Evolutionary conservation across 2,329 filamentous ascomycete genomes (phyloP).

Genomic region (Lachnellula willkommii): DNA sequence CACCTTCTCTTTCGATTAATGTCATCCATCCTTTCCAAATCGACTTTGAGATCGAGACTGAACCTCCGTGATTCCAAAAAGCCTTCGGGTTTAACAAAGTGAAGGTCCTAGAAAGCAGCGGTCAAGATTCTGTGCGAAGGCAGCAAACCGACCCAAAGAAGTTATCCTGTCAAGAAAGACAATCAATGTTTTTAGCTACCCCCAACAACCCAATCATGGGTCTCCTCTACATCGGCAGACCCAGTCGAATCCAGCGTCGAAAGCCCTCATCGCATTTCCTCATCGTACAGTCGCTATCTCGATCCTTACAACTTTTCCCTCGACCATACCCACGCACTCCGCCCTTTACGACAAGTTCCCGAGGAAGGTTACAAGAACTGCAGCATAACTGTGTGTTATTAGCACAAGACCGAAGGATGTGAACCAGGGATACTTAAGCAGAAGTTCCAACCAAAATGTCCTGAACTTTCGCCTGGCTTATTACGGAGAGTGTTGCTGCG

Average conservation of each 20-base stretch:
- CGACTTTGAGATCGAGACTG: not conserved
- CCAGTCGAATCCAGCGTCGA: not conserved
- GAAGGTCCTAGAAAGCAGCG: not conserved
- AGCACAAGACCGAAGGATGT: not conserved
- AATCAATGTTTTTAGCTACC: not conserved
- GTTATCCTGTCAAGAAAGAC: not conserved
- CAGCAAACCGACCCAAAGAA: not conserved
- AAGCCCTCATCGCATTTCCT: not conserved
- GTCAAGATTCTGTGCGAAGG: not conserved
- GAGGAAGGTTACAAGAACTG: conserved; percentile 4
- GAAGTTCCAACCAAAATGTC: conserved; percentile 14
- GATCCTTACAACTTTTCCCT: not conserved
- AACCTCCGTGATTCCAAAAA: not conserved
- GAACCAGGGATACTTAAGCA: conserved; percentile 4
- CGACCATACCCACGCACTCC: too few species aligned
- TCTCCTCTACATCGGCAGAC: not conserved
- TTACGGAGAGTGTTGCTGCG: conserved; percentile 1
- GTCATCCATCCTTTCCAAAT: not conserved
- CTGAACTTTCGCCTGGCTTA: conserved; percentile 10
- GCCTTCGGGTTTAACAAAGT: not conserved
- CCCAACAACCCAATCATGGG: not conserved
- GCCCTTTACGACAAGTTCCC: not conserved
- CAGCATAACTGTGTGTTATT: conserved; percentile 3
- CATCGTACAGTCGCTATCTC: too few species aligned
- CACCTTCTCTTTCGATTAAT: not conserved